Percentiles rank a stretch among this genome's conserved stretches.
These are phyloP conservation scores for Torrubiellomyces zombiae DNA, from an alignment of 2,329 filamentous ascomycete genomes.

Conservation along the genomic window DNA sequence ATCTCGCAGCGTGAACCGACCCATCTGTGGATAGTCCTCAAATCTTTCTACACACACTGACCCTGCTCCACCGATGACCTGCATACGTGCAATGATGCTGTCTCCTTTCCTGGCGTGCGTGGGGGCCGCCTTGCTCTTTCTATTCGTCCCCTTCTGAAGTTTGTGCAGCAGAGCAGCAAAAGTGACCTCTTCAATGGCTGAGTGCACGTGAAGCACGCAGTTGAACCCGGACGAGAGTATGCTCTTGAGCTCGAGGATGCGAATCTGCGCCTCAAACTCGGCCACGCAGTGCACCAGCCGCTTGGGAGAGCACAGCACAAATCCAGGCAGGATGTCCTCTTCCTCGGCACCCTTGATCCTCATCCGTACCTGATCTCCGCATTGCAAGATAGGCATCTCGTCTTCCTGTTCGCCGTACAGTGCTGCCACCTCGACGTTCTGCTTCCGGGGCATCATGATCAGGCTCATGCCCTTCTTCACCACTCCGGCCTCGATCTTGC, in stretches of 20 bases:
- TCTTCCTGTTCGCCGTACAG: conserved; percentile 95
- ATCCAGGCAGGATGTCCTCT: conserved; percentile 89
- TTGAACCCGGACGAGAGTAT: conserved; percentile 94
- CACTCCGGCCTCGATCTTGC: conserved; percentile 89
- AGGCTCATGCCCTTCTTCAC: conserved; percentile 77
- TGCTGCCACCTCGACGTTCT: conserved; percentile 63
- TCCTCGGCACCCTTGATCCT: conserved; percentile 91
- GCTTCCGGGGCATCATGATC: conserved; percentile 91
- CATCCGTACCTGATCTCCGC: conserved; percentile 86
- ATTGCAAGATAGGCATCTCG: conserved; percentile 64
- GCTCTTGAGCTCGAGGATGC: conserved; percentile 83
- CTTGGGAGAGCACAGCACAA: conserved; percentile 90
- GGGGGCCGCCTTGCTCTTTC: conserved; percentile 85
- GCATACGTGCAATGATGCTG: conserved; percentile 81
- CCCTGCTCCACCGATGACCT: conserved; percentile 71
- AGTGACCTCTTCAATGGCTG: conserved; percentile 93
- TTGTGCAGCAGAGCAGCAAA: conserved; percentile 81
- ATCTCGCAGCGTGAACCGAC: conserved; percentile 77
- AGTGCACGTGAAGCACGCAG: conserved; percentile 93
- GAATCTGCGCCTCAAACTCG: conserved; percentile 90
- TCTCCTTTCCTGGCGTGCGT: conserved; percentile 72
- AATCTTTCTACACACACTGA: conserved; percentile 87
- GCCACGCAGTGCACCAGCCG: conserved; percentile 81
- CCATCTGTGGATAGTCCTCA: conserved; percentile 89
- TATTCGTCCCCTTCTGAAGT: conserved; percentile 81